phyloP scores from a whole-genome alignment of 495 filamentous ascomycete genomes.

The Penicillium chermesinum region DNA sequence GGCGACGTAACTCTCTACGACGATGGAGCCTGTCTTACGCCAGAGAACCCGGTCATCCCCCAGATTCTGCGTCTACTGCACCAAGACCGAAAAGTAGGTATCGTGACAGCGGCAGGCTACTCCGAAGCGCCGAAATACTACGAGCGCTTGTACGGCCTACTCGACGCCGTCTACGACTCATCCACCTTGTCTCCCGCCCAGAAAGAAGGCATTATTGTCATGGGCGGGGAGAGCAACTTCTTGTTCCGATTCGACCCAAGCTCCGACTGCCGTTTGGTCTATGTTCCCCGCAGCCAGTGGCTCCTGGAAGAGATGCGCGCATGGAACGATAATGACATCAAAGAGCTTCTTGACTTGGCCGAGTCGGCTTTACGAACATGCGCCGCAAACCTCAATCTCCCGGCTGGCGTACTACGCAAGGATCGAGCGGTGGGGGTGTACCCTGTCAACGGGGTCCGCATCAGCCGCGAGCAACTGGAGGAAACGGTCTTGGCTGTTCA shows the following conservation, averaged over 20 bases:
- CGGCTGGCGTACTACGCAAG: slow-evolving; percentile 77
- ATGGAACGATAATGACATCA: slow-evolving; percentile 80
- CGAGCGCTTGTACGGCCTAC: slow-evolving; percentile 72
- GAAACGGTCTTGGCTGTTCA: slow-evolving; percentile 94
- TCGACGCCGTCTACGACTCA: slow-evolving; percentile 72
- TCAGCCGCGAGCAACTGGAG: slow-evolving; percentile 84
- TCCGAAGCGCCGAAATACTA: slow-evolving; percentile 81
- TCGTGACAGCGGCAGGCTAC: slow-evolving; percentile 96
- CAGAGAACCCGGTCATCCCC: slow-evolving; percentile 70
- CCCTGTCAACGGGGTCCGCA: slow-evolving; percentile 52
- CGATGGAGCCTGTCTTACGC: slow-evolving; percentile 73
- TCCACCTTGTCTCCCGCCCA: slow-evolving; percentile 52
- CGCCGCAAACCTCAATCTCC: slow-evolving; percentile 66
- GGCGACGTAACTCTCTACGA: slow-evolving; percentile 97
- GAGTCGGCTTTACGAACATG: slow-evolving; percentile 78
- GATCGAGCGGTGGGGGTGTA: slow-evolving; percentile 91
- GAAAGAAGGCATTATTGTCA: slow-evolving; percentile 74
- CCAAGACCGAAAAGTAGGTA: slow-evolving; percentile 70
- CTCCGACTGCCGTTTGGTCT: slow-evolving; percentile 36
- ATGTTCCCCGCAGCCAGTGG: slow-evolving; percentile 70
- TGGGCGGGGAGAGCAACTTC: slow-evolving; percentile 90
- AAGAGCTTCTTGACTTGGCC: slow-evolving; percentile 75
- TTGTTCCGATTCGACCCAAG: slow-evolving; percentile 64
- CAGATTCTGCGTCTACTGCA: slow-evolving; percentile 64
- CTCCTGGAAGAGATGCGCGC: slow-evolving; percentile 76